phyloP scores from a whole-genome alignment of 148 eudicot genomes.

The Camellia granthamiana region DNA sequence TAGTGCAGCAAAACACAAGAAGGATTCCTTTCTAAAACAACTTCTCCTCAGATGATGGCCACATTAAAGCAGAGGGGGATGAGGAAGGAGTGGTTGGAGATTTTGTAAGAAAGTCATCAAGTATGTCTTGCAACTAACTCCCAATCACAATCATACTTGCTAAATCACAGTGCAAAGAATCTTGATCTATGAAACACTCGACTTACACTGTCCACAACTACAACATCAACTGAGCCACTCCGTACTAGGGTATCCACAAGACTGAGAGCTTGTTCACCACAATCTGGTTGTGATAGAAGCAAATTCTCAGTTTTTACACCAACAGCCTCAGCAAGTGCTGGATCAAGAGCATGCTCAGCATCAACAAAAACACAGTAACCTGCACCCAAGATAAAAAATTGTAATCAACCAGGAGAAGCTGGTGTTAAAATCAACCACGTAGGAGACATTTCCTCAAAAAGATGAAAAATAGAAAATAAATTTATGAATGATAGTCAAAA shows the following conservation, averaged over 20 bases:
- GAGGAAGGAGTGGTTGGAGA: neutral
- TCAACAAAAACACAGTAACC: constrained; percentile 94
- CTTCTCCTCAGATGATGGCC: no score
- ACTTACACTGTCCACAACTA: constrained; percentile 96
- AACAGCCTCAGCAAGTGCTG: constrained; percentile 75
- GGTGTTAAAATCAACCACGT: neutral
- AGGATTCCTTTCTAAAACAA: no score
- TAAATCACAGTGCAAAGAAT: neutral
- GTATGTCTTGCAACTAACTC: neutral
- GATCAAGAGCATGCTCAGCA: constrained; percentile 98
- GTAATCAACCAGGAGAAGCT: constrained; percentile 7
- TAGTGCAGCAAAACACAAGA: no score
- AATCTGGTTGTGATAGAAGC: constrained; percentile 99
- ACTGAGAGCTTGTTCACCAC: constrained; percentile 98
- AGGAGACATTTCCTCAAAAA: neutral
- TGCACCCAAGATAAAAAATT: constrained; percentile 21
- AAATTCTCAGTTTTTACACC: constrained; percentile 83
- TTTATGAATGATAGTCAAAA: no score
- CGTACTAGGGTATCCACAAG: constrained; percentile 91
- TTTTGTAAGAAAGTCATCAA: neutral
- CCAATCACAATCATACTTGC: neutral
- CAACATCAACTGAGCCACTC: constrained; percentile 96
- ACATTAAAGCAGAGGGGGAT: no score
- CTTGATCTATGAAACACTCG: constrained; percentile 6
- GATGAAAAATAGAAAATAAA: neutral